Evolutionary conservation across 192 early-diverging fungal species (phyloP).

Genomic region (Dimargaris xerosporica): DNA sequence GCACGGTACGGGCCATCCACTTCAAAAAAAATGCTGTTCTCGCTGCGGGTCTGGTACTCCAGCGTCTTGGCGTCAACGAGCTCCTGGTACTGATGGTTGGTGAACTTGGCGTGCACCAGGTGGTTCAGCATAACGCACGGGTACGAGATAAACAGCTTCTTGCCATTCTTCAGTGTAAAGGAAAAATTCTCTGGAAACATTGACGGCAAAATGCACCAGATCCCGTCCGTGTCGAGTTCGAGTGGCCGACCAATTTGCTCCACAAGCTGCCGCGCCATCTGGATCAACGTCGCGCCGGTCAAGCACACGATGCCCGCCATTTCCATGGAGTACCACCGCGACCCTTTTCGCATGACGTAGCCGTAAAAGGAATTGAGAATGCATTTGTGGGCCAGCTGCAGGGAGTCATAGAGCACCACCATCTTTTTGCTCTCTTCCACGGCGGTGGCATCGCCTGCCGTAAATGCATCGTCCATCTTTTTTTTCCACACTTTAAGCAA

Average conservation of each 20-base stretch:
- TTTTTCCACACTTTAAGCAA: conserved; percentile 84
- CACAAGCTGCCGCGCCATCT: conserved; percentile 81
- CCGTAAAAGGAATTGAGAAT: conserved; percentile 93
- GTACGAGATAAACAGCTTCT: conserved; percentile 74
- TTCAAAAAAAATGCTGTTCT: conserved; percentile 98
- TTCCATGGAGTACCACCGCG: conserved; percentile 96
- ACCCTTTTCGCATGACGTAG: conserved; percentile 97
- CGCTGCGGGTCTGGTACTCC: conserved; percentile 53
- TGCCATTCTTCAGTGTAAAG: conserved; percentile 70
- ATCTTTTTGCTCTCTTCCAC: conserved; percentile 78
- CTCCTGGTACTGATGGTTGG: conserved; percentile 95
- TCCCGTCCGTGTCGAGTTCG: conserved; percentile 97
- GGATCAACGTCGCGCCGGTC: conserved; percentile 93
- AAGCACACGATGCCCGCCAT: conserved; percentile 98
- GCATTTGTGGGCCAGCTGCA: conserved; percentile 97
- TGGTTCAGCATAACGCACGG: conserved; percentile 98
- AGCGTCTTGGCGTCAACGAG: conserved; percentile 36
- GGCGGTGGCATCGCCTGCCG: conserved; percentile 43
- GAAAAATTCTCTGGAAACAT: conserved; percentile 86
- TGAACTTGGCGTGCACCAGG: conserved; percentile 86
- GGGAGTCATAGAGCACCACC: conserved; percentile 90
- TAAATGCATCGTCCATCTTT: conserved; percentile 53
- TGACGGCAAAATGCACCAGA: conserved; percentile 92
- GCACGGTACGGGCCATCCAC: conserved; percentile 97
- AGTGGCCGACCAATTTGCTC: conserved; percentile 88